A percentile compares a stretch with the other conserved stretches of the same genome.
Conservation (phyloP, 495 filamentous ascomycete genomes). For the Neurospora tetraspora region DNA sequence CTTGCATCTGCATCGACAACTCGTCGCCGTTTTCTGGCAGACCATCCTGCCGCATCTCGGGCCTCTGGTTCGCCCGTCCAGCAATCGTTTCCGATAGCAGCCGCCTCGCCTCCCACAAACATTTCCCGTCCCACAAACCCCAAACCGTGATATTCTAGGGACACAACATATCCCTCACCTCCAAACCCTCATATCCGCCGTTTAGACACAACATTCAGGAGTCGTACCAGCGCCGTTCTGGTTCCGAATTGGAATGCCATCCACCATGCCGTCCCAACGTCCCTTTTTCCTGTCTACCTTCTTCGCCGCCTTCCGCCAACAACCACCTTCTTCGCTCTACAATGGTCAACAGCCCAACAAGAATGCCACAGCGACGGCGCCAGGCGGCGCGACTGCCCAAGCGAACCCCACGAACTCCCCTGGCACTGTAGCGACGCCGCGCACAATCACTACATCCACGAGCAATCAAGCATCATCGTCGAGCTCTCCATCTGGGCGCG, state of each 20-base stretch:
- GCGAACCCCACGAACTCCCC: slow-evolving; percentile 1
- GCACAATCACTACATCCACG: slow-evolving; percentile 16
- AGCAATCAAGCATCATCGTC: slow-evolving; percentile 22
- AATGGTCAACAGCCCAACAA: slow-evolving; percentile 32
- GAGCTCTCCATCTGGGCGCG: slow-evolving; percentile 22
- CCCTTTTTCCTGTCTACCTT: slow-evolving; percentile 77
- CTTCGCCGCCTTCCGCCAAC: slow-evolving; percentile 68
- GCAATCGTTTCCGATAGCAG: background rate
- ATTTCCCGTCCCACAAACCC: background rate
- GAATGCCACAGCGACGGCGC: slow-evolving; percentile 23
- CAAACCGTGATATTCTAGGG: background rate
- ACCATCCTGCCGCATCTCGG: background rate
- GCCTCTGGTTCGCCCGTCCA: background rate
- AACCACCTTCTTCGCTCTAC: slow-evolving; percentile 23
- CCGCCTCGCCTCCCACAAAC: background rate
- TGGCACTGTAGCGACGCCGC: slow-evolving; percentile 16
- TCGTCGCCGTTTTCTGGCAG: background rate
- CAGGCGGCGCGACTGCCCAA: slow-evolving; percentile 14
- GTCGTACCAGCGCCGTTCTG: background rate
- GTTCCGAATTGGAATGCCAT: background rate
- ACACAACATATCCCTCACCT: background rate
- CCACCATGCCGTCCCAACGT: slow-evolving; percentile 60
- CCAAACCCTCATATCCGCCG: background rate
- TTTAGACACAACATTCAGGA: background rate
- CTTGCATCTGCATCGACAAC: background rate